Evolutionary conservation across 31 red algal genomes (phyloP).

Genomic region (Odonthalia washingtoniensis): DNA sequence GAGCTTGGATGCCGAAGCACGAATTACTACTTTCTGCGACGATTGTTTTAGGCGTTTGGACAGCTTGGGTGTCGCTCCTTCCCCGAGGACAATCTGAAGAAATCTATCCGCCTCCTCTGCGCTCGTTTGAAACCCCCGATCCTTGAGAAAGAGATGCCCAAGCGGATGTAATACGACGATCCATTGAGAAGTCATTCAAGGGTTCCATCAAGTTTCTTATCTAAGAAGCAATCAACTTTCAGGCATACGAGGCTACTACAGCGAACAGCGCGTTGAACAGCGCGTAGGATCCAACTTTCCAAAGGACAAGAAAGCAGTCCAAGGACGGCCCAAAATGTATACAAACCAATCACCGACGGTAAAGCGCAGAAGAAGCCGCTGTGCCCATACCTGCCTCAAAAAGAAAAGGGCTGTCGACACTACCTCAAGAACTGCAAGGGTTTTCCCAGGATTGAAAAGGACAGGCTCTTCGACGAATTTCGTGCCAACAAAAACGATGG

Average conservation of each 20-base stretch:
- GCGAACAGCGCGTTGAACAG: neutral
- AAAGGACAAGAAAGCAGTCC: neutral
- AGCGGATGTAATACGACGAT: conserved; percentile 37
- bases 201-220: conserved; percentile 29
- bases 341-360: neutral
- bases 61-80: conserved; percentile 45
- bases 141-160: conserved; percentile 34
- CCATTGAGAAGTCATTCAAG: conserved; percentile 24
- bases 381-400: conserved; percentile 28
- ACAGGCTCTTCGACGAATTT: conserved; percentile 28
- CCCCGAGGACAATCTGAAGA: conserved; percentile 49
- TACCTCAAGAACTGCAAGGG: conserved; percentile 21
- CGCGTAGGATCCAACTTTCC: neutral
- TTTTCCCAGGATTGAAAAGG: conserved; percentile 10
- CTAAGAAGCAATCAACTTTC: conserved; percentile 1
- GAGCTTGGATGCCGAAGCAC: conserved; percentile 28
- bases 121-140: neutral
- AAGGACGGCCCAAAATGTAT: neutral
- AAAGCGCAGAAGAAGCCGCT: neutral
- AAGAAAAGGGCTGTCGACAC: conserved; percentile 41
- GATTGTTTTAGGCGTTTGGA: conserved; percentile 59
- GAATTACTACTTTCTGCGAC: conserved; percentile 19
- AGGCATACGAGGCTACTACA: neutral
- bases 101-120: conserved; percentile 6
- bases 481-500: neutral